Evolutionary conservation across 2,329 filamentous ascomycete species (phyloP).

Genomic region (Phialophora chinensis): DNA sequence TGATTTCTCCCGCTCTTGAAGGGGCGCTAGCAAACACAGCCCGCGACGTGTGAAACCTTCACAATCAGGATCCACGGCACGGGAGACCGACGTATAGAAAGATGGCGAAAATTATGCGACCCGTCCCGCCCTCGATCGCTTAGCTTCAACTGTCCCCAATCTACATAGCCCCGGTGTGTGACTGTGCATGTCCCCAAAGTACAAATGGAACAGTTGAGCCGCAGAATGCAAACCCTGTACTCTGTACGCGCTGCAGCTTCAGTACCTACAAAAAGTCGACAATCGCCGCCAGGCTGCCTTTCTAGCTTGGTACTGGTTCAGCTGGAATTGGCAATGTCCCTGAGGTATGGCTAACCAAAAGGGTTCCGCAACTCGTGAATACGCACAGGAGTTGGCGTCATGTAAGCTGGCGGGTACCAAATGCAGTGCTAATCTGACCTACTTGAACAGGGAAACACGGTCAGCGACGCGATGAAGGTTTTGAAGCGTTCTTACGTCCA

Average conservation of each 20-base stretch:
- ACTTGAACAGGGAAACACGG: neutral
- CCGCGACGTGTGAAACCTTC: neutral
- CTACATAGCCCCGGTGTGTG: neutral
- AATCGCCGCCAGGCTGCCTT: neutral
- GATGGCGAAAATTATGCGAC: neutral
- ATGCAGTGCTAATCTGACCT: neutral
- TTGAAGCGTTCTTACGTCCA: neutral
- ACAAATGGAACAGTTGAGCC: neutral
- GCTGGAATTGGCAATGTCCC: neutral
- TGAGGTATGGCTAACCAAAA: neutral
- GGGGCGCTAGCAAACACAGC: neutral
- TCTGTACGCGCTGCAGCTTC: neutral
- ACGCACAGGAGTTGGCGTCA: neutral
- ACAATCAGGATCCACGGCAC: neutral
- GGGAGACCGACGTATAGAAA: too few relatives aligned
- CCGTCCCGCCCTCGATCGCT: neutral
- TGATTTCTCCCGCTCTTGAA: too few relatives aligned
- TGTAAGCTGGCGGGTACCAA: neutral
- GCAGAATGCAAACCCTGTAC: neutral
- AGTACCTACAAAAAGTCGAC: neutral
- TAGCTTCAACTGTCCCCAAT: neutral
- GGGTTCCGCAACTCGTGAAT: neutral
- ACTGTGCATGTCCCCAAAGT: neutral
- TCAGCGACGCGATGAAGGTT: neutral
- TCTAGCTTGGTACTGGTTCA: neutral